Base-by-base conservation (phyloP, 1,284 basidiomycete genomes). In the Trichosporon ovoides region DNA sequence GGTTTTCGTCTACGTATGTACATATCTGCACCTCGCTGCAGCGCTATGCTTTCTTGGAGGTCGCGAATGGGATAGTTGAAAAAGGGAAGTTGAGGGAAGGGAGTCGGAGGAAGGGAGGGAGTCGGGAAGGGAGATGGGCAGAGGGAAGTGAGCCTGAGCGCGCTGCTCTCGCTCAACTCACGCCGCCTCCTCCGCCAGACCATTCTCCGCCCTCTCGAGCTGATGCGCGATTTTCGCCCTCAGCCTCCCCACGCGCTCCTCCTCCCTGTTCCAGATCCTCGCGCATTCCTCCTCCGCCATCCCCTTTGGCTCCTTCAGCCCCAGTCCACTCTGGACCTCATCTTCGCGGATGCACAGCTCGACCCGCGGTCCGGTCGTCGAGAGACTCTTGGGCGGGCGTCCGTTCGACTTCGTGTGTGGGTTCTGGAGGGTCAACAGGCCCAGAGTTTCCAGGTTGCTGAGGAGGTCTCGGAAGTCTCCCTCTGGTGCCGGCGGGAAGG, bases 401-500 rank as follows among this genome's bases (percentile, higher is more conserved):
- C 58, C 54, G 28, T 48, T 48, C 28, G n/a, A 10, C 12, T 40
- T 20, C 33, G 37, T 34, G 4, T 7, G 10, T 12, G 49, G 31
- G 2, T 19, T 22, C 1, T 56, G 53, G 19, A 77, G 55, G 14
- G 64, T 61, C 22, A 78, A 61, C 24, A 78, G 55, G 20, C 76
- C 76, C 12, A 77, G 61, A 2, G 70, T 71, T 57, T 78, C 75
- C 37, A 76, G 68, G 59, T 75, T 76, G 48, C 71, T 72, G 2
- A 78, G 58, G 20, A 78, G 59, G 61, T 78, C 76, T 49, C 73
- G 66, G 56, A 75, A 78, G 64, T 78, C 76, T 24, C 68, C 66
- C 60, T 77, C 75, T 14, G 73, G 63, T 1, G 72, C 68, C 2
- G 76, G 76, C 5, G 74, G 72, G 68, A 75, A 71, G 3, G 75